Conservation (phyloP, 2,329 filamentous ascomycete species). For the Ophiocordyceps polyrhachis-furcata region DNA sequence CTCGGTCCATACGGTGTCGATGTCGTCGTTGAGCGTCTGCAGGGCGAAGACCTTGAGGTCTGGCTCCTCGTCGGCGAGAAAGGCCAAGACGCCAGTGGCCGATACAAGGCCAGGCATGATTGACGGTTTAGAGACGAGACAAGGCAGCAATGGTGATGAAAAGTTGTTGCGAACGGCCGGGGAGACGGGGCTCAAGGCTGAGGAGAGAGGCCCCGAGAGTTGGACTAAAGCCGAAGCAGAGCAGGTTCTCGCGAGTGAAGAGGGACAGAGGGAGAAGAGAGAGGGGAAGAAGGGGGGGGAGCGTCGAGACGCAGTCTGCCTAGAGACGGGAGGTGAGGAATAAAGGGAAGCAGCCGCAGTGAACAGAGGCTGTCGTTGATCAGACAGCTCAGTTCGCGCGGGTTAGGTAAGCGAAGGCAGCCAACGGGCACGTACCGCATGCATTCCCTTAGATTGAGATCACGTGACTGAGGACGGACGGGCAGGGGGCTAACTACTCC, state of each 20-base stretch:
- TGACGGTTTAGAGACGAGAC: too few species aligned
- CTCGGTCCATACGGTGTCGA: conserved; percentile 95
- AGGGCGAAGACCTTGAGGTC: conserved; percentile 91
- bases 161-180: too few species aligned
- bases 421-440: background rate
- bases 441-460: background rate
- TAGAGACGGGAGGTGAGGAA: background rate
- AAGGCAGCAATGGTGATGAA: too few species aligned
- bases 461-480: background rate
- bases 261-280: too few species aligned
- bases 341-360: background rate
- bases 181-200: too few species aligned
- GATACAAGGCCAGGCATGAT: conserved; percentile 84
- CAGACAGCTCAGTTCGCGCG: background rate
- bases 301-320: background rate
- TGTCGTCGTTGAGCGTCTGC: conserved; percentile 87
- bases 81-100: conserved; percentile 85
- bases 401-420: background rate
- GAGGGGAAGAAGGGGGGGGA: too few species aligned
- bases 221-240: too few species aligned
- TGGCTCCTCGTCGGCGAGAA: conserved; percentile 83
- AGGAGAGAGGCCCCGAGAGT: too few species aligned
- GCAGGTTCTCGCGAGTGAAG: too few species aligned
- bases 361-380: background rate
- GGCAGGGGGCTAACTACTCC: too few species aligned